Evolutionary conservation across 768 basidiomycete species (phyloP).

Genomic region (Megacollybia marginata): DNA sequence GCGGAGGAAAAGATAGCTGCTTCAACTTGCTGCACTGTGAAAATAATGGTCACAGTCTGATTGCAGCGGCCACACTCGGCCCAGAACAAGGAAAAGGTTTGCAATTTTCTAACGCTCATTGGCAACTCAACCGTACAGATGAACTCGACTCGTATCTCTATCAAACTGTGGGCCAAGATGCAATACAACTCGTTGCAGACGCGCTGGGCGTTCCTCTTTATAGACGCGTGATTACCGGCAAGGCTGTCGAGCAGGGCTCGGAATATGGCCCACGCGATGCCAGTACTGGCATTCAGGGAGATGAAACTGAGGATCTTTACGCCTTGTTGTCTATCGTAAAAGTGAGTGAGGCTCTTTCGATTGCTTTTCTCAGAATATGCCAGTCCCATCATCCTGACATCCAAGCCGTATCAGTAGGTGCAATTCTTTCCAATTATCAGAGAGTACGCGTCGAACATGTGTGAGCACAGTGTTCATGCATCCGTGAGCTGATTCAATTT

Average conservation of each 20-base stretch:
- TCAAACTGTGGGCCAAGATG: constrained; percentile 97
- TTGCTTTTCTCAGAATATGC: neutral
- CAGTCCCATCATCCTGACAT: constrained; percentile 75
- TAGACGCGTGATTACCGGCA: constrained; percentile 72
- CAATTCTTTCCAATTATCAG: constrained; percentile 97
- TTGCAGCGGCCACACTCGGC: constrained; percentile 83
- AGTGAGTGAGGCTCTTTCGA: constrained; percentile 32
- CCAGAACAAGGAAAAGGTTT: constrained; percentile 83
- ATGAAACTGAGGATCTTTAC: constrained; percentile 95
- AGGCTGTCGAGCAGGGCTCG: constrained; percentile 68
- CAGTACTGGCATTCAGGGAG: constrained; percentile 58
- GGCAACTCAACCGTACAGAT: constrained; percentile 42
- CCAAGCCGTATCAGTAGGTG: constrained; percentile 86
- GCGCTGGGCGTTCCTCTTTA: constrained; percentile 86
- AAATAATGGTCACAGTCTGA: constrained; percentile 77
- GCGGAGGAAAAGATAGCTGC: constrained; percentile 97
- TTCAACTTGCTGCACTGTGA: constrained; percentile 90
- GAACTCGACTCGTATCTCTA: constrained; percentile 98
- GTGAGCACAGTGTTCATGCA: constrained; percentile 33
- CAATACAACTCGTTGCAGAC: constrained; percentile 76
- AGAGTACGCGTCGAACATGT: constrained; percentile 97
- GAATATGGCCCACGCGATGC: constrained; percentile 76
- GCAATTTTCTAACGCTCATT: constrained; percentile 17
- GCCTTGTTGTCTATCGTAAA: constrained; percentile 67
- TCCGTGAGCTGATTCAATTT: neutral